phyloP scores from a whole-genome alignment of 306 rosid species.

The Cucurbita argyrosperma region DNA sequence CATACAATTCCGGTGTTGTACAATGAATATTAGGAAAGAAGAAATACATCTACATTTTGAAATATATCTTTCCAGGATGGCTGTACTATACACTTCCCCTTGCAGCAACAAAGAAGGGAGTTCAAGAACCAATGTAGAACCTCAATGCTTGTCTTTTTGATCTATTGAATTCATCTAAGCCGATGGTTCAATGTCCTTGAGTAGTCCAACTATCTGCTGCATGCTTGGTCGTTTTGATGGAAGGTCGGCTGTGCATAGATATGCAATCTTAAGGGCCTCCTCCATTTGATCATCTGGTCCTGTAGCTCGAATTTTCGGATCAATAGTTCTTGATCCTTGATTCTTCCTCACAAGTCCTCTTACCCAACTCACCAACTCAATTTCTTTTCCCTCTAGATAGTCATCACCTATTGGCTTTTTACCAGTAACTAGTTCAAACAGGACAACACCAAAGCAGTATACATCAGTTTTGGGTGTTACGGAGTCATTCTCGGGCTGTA shows the following conservation, averaged over 20 bases:
- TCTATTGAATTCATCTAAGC: conserved; percentile 17
- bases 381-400: conserved; percentile 64
- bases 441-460: conserved; percentile 80
- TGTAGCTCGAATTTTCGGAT: conserved; percentile 56
- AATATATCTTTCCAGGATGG: background rate
- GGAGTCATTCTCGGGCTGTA: conserved; percentile 37
- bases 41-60: background rate
- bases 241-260: conserved; percentile 88
- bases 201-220: conserved; percentile 98
- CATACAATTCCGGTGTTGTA: background rate
- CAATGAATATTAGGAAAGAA: background rate
- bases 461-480: conserved; percentile 88
- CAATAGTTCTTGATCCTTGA: conserved; percentile 50
- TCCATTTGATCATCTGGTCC: conserved; percentile 59
- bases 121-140: background rate
- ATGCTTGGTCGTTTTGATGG: conserved; percentile 88
- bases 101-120: conserved; percentile 69
- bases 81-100: background rate
- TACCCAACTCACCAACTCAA: conserved; percentile 74
- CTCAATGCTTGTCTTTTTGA: conserved; percentile 6
- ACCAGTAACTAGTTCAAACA: conserved; percentile 75
- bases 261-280: conserved; percentile 87
- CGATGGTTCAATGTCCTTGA: conserved; percentile 73
- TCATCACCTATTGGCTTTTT: conserved; percentile 82
- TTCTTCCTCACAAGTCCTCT: conserved; percentile 68